phyloP scores from a whole-genome alignment of 2,329 filamentous ascomycete species.

The Claviceps fusiformis region DNA sequence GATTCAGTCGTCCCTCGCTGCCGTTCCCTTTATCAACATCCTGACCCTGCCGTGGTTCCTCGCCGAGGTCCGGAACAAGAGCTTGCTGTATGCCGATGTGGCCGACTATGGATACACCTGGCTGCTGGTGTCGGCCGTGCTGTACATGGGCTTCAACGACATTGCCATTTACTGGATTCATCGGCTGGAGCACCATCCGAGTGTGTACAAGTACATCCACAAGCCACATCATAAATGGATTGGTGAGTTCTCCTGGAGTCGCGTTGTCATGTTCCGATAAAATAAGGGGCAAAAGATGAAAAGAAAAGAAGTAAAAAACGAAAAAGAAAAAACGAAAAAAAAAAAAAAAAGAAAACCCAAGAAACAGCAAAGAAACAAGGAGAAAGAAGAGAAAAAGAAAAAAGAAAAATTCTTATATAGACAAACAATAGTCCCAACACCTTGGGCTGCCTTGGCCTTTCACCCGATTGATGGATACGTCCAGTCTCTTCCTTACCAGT shows the following conservation, averaged over 20 bases:
- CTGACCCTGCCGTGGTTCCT: slow-evolving; percentile 32
- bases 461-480: slow-evolving; percentile 85
- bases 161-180: slow-evolving; percentile 79
- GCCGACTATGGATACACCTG: slow-evolving; percentile 27
- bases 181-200: slow-evolving; percentile 67
- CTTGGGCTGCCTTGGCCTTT: slow-evolving; percentile 86
- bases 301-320: not conserved
- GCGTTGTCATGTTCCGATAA: not conserved
- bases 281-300: not conserved
- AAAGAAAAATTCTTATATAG: not conserved
- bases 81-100: slow-evolving; percentile 25
- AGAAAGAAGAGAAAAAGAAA: not conserved
- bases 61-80: slow-evolving; percentile 32
- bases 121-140: slow-evolving; percentile 22
- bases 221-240: slow-evolving; percentile 99
- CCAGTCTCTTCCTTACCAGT: slow-evolving; percentile 80
- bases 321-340: not conserved
- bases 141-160: slow-evolving; percentile 19
- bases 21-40: slow-evolving; percentile 30
- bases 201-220: slow-evolving; percentile 71
- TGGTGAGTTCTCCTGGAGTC: slow-evolving; percentile 6
- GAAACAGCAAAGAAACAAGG: too few relatives aligned
- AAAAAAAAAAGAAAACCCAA: too few relatives aligned
- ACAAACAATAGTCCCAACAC: slow-evolving; percentile 58
- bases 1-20: slow-evolving; percentile 27